Evolutionary conservation across 2,329 filamentous ascomycete species (phyloP).

Genomic region (Alternaria sp.): DNA sequence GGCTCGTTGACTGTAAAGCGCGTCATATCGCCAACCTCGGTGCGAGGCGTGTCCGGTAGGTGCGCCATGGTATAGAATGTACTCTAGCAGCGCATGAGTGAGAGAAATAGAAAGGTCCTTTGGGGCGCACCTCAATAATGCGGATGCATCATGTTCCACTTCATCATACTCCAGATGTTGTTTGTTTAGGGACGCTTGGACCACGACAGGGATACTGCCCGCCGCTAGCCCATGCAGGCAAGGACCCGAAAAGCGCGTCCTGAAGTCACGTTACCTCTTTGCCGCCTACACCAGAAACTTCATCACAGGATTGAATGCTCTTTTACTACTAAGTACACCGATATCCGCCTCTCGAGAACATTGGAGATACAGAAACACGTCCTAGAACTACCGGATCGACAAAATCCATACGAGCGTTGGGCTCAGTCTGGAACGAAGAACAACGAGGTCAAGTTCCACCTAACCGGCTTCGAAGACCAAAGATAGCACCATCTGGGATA

Average conservation of each 20-base stretch:
- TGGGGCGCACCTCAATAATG: slow-evolving; percentile 18
- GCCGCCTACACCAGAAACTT: slow-evolving; percentile 17
- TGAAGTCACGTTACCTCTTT: slow-evolving; percentile 29
- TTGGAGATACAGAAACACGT: neutral
- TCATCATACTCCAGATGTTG: slow-evolving; percentile 25
- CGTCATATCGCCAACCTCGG: slow-evolving; percentile 82
- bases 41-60: slow-evolving; percentile 83
- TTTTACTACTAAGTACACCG: neutral
- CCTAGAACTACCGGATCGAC: neutral
- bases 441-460: neutral
- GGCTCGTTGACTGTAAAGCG: slow-evolving; percentile 71
- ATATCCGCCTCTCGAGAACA: neutral
- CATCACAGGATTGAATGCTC: neutral
- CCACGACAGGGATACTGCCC: slow-evolving; percentile 11
- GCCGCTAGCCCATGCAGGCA: slow-evolving; percentile 17
- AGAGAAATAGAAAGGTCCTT: slow-evolving; percentile 27
- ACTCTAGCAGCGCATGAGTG: slow-evolving; percentile 36
- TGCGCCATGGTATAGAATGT: slow-evolving; percentile 49
- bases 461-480: neutral
- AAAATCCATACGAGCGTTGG: neutral
- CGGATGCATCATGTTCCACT: slow-evolving; percentile 7
- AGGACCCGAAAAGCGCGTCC: slow-evolving; percentile 18
- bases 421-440: neutral
- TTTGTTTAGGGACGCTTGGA: slow-evolving; percentile 22
- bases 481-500: neutral